Conservation (phyloP, 345 rosid species). For the Passiflora organensis region DNA sequence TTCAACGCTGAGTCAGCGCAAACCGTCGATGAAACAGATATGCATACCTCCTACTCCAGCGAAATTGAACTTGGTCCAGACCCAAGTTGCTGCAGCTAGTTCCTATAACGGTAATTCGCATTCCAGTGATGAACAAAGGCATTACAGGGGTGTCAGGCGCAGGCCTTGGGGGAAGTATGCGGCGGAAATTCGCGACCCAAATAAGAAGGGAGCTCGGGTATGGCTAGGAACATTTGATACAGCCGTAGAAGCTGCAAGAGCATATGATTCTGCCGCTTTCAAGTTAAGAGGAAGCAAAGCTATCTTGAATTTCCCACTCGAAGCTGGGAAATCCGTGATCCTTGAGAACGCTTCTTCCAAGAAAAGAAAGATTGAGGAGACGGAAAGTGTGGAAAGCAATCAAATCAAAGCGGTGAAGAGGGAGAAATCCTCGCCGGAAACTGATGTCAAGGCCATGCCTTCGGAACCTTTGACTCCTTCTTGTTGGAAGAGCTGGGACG, state of each 20-base stretch:
- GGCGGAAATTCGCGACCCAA: constrained; percentile 91
- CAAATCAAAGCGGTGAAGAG: constrained; percentile 4
- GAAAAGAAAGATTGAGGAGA: constrained; percentile 38
- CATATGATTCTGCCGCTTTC: constrained; percentile 86
- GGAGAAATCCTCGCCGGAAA: constrained; percentile 15
- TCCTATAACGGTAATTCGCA: no score
- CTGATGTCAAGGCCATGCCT: constrained; percentile 3
- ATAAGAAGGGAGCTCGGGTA: constrained; percentile 73
- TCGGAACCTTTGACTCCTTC: constrained; percentile 84
- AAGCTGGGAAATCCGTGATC: constrained; percentile 30
- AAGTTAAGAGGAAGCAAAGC: constrained; percentile 81
- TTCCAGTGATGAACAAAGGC: constrained; percentile 35
- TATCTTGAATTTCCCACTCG: constrained; percentile 85
- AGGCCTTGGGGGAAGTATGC: constrained; percentile 93
- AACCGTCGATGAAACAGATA: constrained; percentile 48
- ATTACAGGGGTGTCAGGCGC: constrained; percentile 78
- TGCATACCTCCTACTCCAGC: constrained; percentile 35
- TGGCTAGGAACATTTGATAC: constrained; percentile 97
- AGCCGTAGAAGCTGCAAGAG: constrained; percentile 78
- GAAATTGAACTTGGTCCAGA: background rate
- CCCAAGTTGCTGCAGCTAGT: no score
- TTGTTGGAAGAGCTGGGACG: constrained; percentile 84
- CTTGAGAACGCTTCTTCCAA: no score
- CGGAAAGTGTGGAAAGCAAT: background rate
- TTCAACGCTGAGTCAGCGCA: constrained; percentile 52